Conservation (phyloP, 108 stramenopile species). For the Nitzschia palea region DNA sequence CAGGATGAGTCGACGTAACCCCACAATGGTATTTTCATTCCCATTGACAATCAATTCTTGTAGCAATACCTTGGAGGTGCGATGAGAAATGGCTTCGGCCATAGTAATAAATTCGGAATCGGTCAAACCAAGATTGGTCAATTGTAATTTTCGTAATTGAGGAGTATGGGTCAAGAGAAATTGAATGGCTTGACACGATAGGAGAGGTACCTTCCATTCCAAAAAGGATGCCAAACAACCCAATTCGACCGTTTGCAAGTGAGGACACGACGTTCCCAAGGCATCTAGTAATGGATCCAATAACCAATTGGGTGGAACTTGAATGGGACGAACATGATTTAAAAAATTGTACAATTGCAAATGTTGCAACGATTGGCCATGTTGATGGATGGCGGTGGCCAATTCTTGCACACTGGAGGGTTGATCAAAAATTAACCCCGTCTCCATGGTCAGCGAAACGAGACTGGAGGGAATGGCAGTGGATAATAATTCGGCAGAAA, state of each 20-base stretch:
- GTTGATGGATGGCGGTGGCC: background rate
- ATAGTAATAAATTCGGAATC: background rate
- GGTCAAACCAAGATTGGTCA: conserved; percentile 1
- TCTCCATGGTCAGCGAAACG: background rate
- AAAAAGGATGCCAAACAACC: background rate
- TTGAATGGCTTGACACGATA: background rate
- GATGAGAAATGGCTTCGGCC: background rate
- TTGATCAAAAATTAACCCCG: background rate
- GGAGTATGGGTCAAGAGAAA: background rate
- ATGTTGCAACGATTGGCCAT: background rate
- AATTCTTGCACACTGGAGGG: background rate
- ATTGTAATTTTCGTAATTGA: background rate
- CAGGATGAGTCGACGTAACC: background rate
- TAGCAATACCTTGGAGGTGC: background rate
- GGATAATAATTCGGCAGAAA: background rate
- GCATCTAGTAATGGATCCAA: background rate
- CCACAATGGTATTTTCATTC: background rate
- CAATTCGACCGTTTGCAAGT: background rate
- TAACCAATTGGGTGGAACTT: background rate
- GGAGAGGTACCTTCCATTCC: background rate
- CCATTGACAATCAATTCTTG: background rate
- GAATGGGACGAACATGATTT: conserved; percentile 1
- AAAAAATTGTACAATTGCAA: background rate
- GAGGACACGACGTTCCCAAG: background rate
- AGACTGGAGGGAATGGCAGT: background rate